Evolutionary conservation across 805 yeast genomes (phyloP).

Genomic region (Nakazawaea ishiwadae): DNA sequence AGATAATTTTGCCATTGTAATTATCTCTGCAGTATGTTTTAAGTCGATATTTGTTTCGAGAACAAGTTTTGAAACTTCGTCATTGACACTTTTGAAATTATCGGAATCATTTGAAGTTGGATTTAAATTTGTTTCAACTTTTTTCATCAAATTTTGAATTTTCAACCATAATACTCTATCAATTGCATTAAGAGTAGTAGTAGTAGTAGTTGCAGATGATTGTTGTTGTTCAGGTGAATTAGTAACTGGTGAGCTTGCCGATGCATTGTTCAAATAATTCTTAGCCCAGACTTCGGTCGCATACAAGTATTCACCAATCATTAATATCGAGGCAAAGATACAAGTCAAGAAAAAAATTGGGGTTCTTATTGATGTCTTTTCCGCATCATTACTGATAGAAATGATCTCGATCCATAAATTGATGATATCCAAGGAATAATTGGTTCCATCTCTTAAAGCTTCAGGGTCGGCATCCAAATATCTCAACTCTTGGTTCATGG

Average conservation of each 20-base stretch:
- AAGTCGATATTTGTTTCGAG: conserved; percentile 39
- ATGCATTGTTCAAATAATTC: conserved; percentile 21
- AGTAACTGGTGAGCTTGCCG: conserved; percentile 12
- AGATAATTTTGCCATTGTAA: conserved; percentile 46
- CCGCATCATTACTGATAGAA: conserved; percentile 60
- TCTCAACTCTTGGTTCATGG: conserved; percentile 52
- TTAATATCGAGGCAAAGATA: conserved; percentile 55
- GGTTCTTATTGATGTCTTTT: conserved; percentile 62
- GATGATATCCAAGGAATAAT: conserved; percentile 52
- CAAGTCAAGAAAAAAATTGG: conserved; percentile 75
- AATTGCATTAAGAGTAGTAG: conserved; percentile 30
- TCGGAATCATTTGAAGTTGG: conserved; percentile 40
- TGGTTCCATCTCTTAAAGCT: conserved; percentile 59
- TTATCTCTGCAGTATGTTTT: conserved; percentile 40
- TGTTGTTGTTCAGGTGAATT: conserved; percentile 4
- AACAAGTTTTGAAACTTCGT: conserved; percentile 43
- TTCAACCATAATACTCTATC: conserved; percentile 65
- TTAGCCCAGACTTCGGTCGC: conserved; percentile 51
- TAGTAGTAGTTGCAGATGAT: conserved; percentile 16
- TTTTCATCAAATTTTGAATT: conserved; percentile 54
- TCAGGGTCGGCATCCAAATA: conserved; percentile 50
- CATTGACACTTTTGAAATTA: conserved; percentile 47
- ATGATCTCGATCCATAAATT: conserved; percentile 71
- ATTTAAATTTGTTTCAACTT: conserved; percentile 53
- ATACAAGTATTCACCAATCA: conserved; percentile 59